Evolutionary conservation across 345 rosid genomes (phyloP), one percentile per base, ranked within the genome.

Genomic region (Streptanthus diversifolius): DNA sequence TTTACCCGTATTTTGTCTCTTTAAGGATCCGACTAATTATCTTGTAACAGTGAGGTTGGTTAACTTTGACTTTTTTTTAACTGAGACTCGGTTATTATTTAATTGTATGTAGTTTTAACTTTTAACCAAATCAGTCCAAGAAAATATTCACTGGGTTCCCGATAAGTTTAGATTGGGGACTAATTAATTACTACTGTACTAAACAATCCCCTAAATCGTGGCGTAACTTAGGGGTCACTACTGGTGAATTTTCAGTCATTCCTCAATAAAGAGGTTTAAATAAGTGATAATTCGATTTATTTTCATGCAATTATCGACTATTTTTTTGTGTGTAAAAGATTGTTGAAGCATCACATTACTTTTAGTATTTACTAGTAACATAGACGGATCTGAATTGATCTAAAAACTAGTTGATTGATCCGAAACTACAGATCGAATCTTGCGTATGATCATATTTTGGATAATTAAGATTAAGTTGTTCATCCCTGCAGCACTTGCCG

Each of bases 191-290:
- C 47, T 8, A 22, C 13, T 49, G 22, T 8, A 22, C 13, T 49
- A 32, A 52, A 52, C 10, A 65, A 36, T 14, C 29, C 66, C 71
- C 24, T 27, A 36, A 47, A 45, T 18, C 7, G 33, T 55, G 72
- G 52, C 77, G 66, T 58, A 27, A 58, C 13, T 65, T 73, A 36
- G 35, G 66, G 77, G 25, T 36, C 58, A 36, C 43, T 52, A 44
- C 33, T 19, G 6, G 32, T 43, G 54, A 55, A 45, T 11, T 45
- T n/a, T 37, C 24, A 32, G 12, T 30, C n/a, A 27, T 17, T 69
- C 36, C 1, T 54, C 30, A 18, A 5, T 2, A 29, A 54, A 32
- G 8, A 40, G 21, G 43, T 29, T 47, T 47, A 7, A 6, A 6
- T 8, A 35, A 36, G 17, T 59, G 49, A 25, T 11, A 21, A 24